Evolutionary conservation across 768 basidiomycete genomes (phyloP).

Genomic region (Ramaria sp.): DNA sequence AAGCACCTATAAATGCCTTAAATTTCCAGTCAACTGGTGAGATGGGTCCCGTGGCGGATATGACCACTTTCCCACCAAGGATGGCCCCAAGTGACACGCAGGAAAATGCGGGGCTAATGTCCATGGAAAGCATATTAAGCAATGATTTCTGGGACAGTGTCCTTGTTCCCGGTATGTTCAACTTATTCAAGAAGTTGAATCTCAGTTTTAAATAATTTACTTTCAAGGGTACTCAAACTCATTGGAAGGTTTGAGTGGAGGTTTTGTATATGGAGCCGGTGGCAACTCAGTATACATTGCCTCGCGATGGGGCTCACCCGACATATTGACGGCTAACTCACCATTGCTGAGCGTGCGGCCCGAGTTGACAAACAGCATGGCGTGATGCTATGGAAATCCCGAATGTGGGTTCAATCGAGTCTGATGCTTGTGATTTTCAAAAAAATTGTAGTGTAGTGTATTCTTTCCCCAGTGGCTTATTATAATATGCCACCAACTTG

Average conservation of each 20-base stretch:
- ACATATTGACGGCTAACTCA: not conserved
- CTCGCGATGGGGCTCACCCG: conserved; percentile 47
- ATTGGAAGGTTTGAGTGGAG: conserved; percentile 74
- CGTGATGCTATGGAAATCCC: not conserved
- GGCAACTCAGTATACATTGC: conserved; percentile 80
- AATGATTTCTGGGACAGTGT: conserved; percentile 82
- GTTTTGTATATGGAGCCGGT: conserved; percentile 67
- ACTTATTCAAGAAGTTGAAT: not conserved
- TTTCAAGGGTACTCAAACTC: conserved; percentile 61
- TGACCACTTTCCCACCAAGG: conserved; percentile 81
- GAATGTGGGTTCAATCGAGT: not conserved
- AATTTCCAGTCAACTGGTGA: conserved; percentile 70
- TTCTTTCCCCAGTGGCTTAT: no score
- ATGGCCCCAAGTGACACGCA: conserved; percentile 46
- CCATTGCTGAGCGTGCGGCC: not conserved
- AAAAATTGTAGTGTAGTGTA: no score
- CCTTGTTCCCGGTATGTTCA: conserved; percentile 64
- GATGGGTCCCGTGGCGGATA: conserved; percentile 77
- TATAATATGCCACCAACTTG: no score
- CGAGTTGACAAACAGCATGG: not conserved
- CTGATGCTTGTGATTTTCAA: no score
- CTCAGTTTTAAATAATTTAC: not conserved
- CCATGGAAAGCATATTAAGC: conserved; percentile 77
- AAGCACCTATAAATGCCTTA: not conserved
- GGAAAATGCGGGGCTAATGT: conserved; percentile 37